These are phyloP conservation scores for Tympanopsis confertula DNA, from an alignment of 2,329 filamentous ascomycete species.

Conservation along the genomic window DNA sequence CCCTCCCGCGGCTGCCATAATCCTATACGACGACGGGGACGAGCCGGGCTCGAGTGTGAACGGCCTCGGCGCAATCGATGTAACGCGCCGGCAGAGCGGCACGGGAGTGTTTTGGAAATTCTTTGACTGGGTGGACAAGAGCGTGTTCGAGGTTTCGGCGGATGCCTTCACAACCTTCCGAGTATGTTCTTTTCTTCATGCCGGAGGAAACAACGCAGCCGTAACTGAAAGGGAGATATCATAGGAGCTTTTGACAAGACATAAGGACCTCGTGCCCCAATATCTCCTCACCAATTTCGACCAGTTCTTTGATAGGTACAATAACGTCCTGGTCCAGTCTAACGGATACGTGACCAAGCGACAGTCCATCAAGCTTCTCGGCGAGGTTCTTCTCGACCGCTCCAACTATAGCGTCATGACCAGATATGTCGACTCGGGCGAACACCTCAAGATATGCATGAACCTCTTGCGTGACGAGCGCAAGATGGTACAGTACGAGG, in stretches of 20 bases:
- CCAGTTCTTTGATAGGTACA: conserved; percentile 85
- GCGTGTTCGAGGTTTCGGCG: conserved; percentile 89
- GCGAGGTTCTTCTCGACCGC: conserved; percentile 85
- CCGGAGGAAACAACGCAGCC: background rate
- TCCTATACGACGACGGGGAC: conserved; percentile 81
- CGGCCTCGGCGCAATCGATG: conserved; percentile 67
- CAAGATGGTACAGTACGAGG: conserved; percentile 99
- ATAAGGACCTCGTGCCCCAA: conserved; percentile 80
- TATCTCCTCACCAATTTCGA: conserved; percentile 87
- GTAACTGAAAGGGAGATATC: background rate
- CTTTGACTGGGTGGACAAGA: conserved; percentile 94
- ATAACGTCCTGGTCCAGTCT: conserved; percentile 75
- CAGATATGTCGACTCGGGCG: conserved; percentile 84
- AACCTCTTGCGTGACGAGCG: conserved; percentile 88
- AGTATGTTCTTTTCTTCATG: conserved; percentile 37
- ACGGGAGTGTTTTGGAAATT: conserved; percentile 91
- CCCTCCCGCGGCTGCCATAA: conserved; percentile 79
- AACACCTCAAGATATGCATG: conserved; percentile 97
- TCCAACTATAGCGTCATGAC: conserved; percentile 99
- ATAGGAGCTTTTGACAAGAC: conserved; percentile 84
- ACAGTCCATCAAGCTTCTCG: conserved; percentile 93
- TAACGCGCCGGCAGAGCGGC: conserved; percentile 63
- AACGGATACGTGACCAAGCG: conserved; percentile 96
- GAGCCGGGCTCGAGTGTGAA: conserved; percentile 61
- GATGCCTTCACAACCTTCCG: conserved; percentile 97